Percentiles rank a stretch among this genome's conserved stretches.
These are phyloP conservation scores for Calocybe gambosa DNA, from an alignment of 1,284 basidiomycete genomes.

Conservation along the genomic window DNA sequence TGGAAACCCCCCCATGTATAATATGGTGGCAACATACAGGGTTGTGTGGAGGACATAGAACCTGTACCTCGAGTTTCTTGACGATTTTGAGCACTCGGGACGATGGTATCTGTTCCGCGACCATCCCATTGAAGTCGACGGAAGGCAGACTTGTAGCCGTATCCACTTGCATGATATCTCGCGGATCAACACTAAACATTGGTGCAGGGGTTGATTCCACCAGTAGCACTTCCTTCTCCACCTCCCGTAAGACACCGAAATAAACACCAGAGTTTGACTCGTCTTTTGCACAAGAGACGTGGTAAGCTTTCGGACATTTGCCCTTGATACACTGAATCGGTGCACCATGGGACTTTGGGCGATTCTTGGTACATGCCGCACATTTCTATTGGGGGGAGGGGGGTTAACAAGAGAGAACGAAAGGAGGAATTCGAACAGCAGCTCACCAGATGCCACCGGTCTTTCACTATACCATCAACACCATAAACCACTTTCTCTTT, in stretches of 20 bases:
- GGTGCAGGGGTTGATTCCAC: slow-evolving; percentile 29
- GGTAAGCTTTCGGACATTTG: slow-evolving; percentile 90
- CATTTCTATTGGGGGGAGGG: slow-evolving; percentile 66
- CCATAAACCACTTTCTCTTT: slow-evolving; percentile 67
- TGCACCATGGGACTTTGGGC: slow-evolving; percentile 72
- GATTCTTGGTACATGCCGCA: slow-evolving; percentile 66
- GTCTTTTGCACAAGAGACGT: slow-evolving; percentile 83
- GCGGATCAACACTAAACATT: not conserved
- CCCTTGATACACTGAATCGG: slow-evolving; percentile 94
- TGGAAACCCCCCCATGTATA: slow-evolving; percentile 5
- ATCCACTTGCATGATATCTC: slow-evolving; percentile 24
- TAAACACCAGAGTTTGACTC: slow-evolving; percentile 47
- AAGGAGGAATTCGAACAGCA: not conserved
- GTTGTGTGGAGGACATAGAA: slow-evolving; percentile 78
- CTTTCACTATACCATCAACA: slow-evolving; percentile 80
- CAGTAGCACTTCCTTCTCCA: slow-evolving; percentile 73
- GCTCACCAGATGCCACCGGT: slow-evolving; percentile 84
- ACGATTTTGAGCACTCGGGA: slow-evolving; percentile 55
- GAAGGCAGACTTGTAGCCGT: slow-evolving; percentile 1
- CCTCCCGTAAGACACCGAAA: slow-evolving; percentile 57
- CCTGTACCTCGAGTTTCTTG: slow-evolving; percentile 65
- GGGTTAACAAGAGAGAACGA: not conserved
- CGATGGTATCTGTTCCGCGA: slow-evolving; percentile 13
- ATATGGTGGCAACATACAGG: slow-evolving; percentile 48
- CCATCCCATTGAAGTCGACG: slow-evolving; percentile 10